Evolutionary conservation across 1,284 basidiomycete species (phyloP).

Genomic region (Pisolithus thermaeus): DNA sequence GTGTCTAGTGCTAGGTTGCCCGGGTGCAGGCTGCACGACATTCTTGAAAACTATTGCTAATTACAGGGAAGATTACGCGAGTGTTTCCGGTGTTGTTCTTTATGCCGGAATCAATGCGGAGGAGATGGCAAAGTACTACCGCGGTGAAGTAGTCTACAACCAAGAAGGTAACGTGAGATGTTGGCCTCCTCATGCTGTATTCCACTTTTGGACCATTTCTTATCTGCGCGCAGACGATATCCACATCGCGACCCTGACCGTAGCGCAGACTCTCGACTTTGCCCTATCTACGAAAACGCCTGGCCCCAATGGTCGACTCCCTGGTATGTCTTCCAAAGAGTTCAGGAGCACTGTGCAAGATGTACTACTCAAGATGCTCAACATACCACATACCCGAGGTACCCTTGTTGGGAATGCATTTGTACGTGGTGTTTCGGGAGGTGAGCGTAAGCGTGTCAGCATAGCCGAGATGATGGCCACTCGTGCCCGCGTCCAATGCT

Average conservation of each 20-base stretch:
- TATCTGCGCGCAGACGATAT: too few relatives aligned
- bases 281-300: conserved; percentile 66
- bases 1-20: conserved; percentile 70
- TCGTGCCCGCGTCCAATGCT: conserved; percentile 70
- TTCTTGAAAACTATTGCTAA: conserved; percentile 78
- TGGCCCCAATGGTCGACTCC: conserved; percentile 65
- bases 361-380: conserved; percentile 71
- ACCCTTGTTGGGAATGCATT: conserved; percentile 83
- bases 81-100: conserved; percentile 57
- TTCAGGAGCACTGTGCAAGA: conserved; percentile 54
- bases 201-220: background rate
- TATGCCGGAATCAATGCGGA: conserved; percentile 68
- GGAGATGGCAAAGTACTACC: conserved; percentile 64
- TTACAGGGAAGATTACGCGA: conserved; percentile 55
- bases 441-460: conserved; percentile 82
- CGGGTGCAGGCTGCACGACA: conserved; percentile 77
- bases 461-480: conserved; percentile 85
- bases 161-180: conserved; percentile 48
- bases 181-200: background rate
- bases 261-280: conserved; percentile 65
- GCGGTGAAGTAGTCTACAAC: conserved; percentile 85
- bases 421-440: conserved; percentile 82
- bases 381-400: conserved; percentile 68
- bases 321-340: conserved; percentile 54
- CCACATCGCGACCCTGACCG: conserved; percentile 74